Evolutionary conservation across 2,329 filamentous ascomycete species (phyloP).

Genomic region (Sporothrix pseudoabietina): DNA sequence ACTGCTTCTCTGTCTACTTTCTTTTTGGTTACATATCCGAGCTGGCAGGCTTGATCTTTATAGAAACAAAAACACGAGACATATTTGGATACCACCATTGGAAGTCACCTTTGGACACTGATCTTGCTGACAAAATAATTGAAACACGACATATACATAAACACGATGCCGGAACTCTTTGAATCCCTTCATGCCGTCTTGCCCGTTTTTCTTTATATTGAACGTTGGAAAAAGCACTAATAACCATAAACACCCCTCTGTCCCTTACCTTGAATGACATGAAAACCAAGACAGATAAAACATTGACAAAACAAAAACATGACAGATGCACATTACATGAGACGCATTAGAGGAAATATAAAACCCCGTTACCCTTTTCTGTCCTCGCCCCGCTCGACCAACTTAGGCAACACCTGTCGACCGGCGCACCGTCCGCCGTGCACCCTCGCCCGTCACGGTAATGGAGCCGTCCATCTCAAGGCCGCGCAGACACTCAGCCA

Average conservation of each 20-base stretch:
- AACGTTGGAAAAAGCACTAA: not conserved
- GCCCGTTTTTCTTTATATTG: not conserved
- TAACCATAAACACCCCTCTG: slow-evolving; percentile 16
- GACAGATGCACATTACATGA: slow-evolving; percentile 16
- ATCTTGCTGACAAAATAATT: not conserved
- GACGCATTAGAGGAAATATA: not conserved
- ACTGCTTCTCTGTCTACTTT: not conserved
- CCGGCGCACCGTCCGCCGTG: slow-evolving; percentile 77
- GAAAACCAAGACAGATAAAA: not conserved
- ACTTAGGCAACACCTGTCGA: slow-evolving; percentile 56
- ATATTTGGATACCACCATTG: not conserved
- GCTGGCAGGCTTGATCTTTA: not conserved
- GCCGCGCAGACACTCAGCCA: slow-evolving; percentile 75
- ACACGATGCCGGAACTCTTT: not conserved
- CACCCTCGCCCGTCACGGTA: slow-evolving; percentile 80
- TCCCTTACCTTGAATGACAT: not conserved
- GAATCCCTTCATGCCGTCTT: not conserved
- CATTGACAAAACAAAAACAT: not conserved
- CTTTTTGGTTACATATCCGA: not conserved
- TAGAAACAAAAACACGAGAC: not conserved
- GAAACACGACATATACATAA: not conserved
- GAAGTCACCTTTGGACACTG: not conserved
- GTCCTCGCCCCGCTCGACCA: not conserved
- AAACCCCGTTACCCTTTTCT: not conserved
- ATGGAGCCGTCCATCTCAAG: slow-evolving; percentile 85